Base-by-base conservation (phyloP, 2,329 filamentous ascomycete species). In the Cladophialophora chaetospira region DNA sequence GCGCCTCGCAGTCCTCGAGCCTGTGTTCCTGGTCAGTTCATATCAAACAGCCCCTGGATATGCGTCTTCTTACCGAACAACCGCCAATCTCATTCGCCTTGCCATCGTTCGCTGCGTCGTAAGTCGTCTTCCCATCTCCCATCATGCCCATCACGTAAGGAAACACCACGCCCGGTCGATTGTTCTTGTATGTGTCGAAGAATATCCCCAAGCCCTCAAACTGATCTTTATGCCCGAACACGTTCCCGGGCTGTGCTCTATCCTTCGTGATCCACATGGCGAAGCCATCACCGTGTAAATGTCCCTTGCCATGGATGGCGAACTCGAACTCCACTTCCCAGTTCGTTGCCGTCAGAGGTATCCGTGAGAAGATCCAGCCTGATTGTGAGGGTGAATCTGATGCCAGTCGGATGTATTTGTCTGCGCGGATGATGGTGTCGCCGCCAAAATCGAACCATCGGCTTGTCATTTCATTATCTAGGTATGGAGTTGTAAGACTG, bases 111-210 rank as follows among this genome's bases (percentile, higher is more conserved):
- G 87, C 86, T 78, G 97, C 91, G 79, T 97, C 91, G 76, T 99
- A 99, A 11, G 79, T 72, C 5, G 88, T 96, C 71, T 91, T 80
- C 61, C 94, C 93, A 72, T 99, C 94, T 58, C 94, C 94, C 65
- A 91, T 81, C 94, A 97, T 97, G 62, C 92, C 93, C 92, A 97
- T 97, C 68, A 99, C 88, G 71, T 96, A 97, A 48, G 94, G 94
- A 76, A 99, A 99, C 44, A 96, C 89, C 38, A 91, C 88, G 40
- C 94, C 94, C 0, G 94, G 93, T 11, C 94, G 86, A 79, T 97
- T 96, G 80, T 99, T 99, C 85, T 99, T 99, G 82, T 99, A 99
- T 42, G 94, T 99, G 72, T 99, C 94, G 77, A 99, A 84, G 79
- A 97, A 97, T 73, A 99, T 82, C 53, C 91, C 94, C 44, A 99